Evolutionary conservation across 345 rosid genomes (phyloP), one percentile per base, ranked within the genome.

Genomic region (Rhizophora apiculata): DNA sequence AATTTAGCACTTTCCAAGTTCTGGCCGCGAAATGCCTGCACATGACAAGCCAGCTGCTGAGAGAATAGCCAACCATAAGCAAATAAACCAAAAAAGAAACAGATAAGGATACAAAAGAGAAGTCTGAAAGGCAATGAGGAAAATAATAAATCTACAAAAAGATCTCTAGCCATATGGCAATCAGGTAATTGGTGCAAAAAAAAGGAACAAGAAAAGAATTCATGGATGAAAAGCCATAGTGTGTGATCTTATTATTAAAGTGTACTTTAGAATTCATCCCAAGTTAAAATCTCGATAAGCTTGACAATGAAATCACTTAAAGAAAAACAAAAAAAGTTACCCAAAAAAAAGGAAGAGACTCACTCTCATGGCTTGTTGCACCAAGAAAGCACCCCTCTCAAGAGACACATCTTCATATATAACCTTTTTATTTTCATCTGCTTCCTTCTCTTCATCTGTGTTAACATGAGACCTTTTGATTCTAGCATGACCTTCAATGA

Each of bases 301-400:
- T 21, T 51, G 55, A 20, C 15, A 39, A 29, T 6, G 13, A 5
- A 51, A 59, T 49, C 36, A 24, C 32, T 31, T 21, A 20, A 31
- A 57, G 37, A 22, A 19, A 62, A 20, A 39, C 9, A 27, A 2
- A 62, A 7, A 36, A 60, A 63, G 27, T 11, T 3, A 5, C 4
- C 3, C 11, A 29, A 5, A 11, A 10, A 24, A 1, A 7, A 1
- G 18, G 69, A 46, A 43, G 19, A 26, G 51, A 85, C 99, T 87
- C 75, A 90, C 99, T 89, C 98, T 82, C 96, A 90, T 89, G 37
- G 97, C 92, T 79, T 96, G 98, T 76, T 92, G 97, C 72, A 92
- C 91, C 94, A 96, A 84, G 86, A 95, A 95, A 66, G 93, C 85
- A 64, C 97, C 97, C 80, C 99, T 84, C 79, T 95, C 99, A 83